Conservation (phyloP, 2,329 filamentous ascomycete genomes). For the Colletotrichum sojae region DNA sequence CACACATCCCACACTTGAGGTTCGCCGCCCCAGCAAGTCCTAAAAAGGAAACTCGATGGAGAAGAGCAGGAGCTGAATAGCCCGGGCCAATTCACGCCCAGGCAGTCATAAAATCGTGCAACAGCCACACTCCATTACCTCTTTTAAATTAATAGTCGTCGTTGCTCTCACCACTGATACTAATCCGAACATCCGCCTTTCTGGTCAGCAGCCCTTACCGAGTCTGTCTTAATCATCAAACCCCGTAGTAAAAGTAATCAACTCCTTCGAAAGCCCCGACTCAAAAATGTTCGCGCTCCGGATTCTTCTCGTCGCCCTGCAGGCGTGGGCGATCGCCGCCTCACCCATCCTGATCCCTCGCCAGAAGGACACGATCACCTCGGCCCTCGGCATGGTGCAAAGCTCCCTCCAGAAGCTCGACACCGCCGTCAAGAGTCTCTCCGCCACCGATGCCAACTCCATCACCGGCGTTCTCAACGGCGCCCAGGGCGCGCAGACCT, state of each 20-base stretch:
- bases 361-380: slow-evolving; percentile 27
- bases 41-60: slow-evolving; percentile 17
- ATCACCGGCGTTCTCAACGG: slow-evolving; percentile 24
- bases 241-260: not conserved
- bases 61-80: slow-evolving; percentile 18
- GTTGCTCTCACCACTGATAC: slow-evolving; percentile 15
- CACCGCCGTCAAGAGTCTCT: slow-evolving; percentile 27
- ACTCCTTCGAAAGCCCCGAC: not conserved
- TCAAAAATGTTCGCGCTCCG: slow-evolving; percentile 22
- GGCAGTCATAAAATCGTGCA: slow-evolving; percentile 32
- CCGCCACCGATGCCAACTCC: slow-evolving; percentile 27
- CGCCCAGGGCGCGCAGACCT: slow-evolving; percentile 18
- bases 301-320: slow-evolving; percentile 29
- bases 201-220: not conserved
- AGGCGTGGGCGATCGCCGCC: slow-evolving; percentile 37
- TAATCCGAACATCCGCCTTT: not conserved
- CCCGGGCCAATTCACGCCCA: not conserved
- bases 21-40: slow-evolving; percentile 17
- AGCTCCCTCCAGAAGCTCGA: slow-evolving; percentile 29
- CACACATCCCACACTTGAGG: slow-evolving; percentile 23
- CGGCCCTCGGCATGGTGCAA: slow-evolving; percentile 26
- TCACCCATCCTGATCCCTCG: slow-evolving; percentile 17
- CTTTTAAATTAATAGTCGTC: slow-evolving; percentile 1
- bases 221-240: not conserved
- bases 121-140: slow-evolving; percentile 10